Evolutionary conservation across 441 rosid species (phyloP), one percentile per base, ranked within the genome.

Genomic region (Theobroma grandiflorum): DNA sequence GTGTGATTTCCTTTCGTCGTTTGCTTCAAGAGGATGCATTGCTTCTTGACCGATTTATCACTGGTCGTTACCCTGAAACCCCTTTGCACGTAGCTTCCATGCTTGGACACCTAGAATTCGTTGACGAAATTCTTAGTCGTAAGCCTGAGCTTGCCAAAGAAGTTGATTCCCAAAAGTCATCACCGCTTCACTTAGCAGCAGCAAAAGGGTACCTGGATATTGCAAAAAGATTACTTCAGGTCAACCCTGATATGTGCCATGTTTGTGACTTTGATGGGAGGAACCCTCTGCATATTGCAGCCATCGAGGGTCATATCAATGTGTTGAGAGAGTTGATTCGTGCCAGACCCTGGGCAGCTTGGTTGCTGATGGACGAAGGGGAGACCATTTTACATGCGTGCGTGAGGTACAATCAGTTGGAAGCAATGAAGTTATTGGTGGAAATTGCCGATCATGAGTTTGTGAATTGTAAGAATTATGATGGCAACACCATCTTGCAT

Each of bases 161-260:
- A 58, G 11, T 63, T 3, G 72, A 81, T 74, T n/a, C 33, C 63
- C 55, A 59, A 12, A 75, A 69, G 18, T 53, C 68, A 37, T 45
- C 80, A 22, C 74, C 82, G 11, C 82, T 84, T 57, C 86, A 84
- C 52, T 31, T 84, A 8, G 84, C 82, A 12, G 20, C 84, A 9
- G 75, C 80, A 1, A 55, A 75, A 47, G 82, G 84, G 35, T 40
- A 75, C 77, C n/a, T 31, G 53, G 80, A 69, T 50, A 43, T 80
- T 33, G 71, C 35, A 26, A 71, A 61, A 35, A 47, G 18, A 15
- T 61, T 71, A n/a, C 52, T 35, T 0, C 4, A 8, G 10, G 71
- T 72, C 20, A 20, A 79, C 26, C 53, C 67, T 5, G 63, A 71
- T 6, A 71, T 71, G 77, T 79, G 77, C 3, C 61, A 9, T 40